phyloP scores from a whole-genome alignment of 208 protist genomes.

The Leishmania mexicana region DNA sequence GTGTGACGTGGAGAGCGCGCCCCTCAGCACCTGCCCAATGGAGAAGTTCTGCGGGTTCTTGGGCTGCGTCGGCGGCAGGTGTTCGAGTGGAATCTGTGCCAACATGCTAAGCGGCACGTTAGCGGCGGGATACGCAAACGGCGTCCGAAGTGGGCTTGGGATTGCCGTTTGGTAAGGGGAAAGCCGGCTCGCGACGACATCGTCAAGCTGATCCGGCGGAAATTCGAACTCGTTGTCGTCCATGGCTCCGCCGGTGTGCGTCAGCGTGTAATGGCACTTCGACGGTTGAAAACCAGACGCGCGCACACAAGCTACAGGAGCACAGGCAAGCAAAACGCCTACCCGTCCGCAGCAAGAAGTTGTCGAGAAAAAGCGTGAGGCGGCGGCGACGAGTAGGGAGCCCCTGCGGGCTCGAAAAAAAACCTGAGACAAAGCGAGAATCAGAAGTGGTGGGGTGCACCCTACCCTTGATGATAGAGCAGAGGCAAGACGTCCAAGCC shows the following conservation, averaged over 20 bases:
- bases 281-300: not conserved
- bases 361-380: not conserved
- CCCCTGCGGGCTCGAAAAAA: not conserved
- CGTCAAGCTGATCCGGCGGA: slow-evolving; percentile 58
- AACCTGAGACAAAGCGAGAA: not conserved
- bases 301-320: not conserved
- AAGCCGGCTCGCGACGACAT: slow-evolving; percentile 26
- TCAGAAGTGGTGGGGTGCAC: not conserved
- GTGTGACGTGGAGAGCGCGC: slow-evolving; percentile 30
- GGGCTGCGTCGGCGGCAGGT: slow-evolving; percentile 74
- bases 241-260: slow-evolving; percentile 8
- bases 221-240: slow-evolving; percentile 86
- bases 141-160: slow-evolving; percentile 2
- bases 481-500: not conserved
- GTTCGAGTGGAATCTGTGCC: slow-evolving; percentile 61
- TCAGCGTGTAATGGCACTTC: not conserved
- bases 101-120: slow-evolving; percentile 54
- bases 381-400: not conserved
- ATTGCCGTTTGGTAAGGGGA: slow-evolving; percentile 11
- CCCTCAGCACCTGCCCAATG: slow-evolving; percentile 62
- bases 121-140: not conserved
- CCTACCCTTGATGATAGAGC: not conserved
- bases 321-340: not conserved
- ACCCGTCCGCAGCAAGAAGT: not conserved
- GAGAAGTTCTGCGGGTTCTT: slow-evolving; percentile 50